phyloP scores from a whole-genome alignment of 2,329 filamentous ascomycete species.

The Niveomyces coronatus region DNA sequence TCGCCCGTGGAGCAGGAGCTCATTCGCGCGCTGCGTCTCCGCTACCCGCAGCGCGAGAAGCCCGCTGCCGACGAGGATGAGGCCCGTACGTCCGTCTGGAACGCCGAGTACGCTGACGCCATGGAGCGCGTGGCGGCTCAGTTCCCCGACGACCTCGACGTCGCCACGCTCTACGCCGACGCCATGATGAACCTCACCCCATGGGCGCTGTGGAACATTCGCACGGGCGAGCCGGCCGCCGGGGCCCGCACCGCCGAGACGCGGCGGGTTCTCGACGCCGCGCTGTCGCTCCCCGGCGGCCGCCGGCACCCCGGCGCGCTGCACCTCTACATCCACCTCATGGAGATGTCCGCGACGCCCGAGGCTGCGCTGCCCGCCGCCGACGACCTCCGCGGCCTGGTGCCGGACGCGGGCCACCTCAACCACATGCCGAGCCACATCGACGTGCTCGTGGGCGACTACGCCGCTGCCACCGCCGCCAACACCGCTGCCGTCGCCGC shows the following conservation, averaged over 20 bases:
- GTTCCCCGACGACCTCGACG: constrained; percentile 30
- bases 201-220: constrained; percentile 34
- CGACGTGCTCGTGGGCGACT: constrained; percentile 64
- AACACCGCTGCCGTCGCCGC: constrained; percentile 57
- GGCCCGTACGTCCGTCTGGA: constrained; percentile 35
- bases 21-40: constrained; percentile 48
- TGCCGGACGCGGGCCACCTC: constrained; percentile 56
- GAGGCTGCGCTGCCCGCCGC: constrained; percentile 48
- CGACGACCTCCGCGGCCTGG: constrained; percentile 48
- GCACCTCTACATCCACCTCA: constrained; percentile 66
- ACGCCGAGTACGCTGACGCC: constrained; percentile 24
- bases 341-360: constrained; percentile 58
- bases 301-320: constrained; percentile 56
- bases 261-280: constrained; percentile 28
- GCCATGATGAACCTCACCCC: constrained; percentile 39
- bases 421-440: constrained; percentile 72
- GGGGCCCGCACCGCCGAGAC: constrained; percentile 24
- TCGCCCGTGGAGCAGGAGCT: constrained; percentile 45
- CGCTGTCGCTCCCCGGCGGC: constrained; percentile 32
- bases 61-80: constrained; percentile 29
- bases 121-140: constrained; percentile 27
- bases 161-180: constrained; percentile 28
- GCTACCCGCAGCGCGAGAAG: constrained; percentile 39
- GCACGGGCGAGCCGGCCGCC: constrained; percentile 22
- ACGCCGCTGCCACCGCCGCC: constrained; percentile 52